Evolutionary conservation across 2,329 filamentous ascomycete genomes (phyloP).

Genomic region (Clathrospora elynae): DNA sequence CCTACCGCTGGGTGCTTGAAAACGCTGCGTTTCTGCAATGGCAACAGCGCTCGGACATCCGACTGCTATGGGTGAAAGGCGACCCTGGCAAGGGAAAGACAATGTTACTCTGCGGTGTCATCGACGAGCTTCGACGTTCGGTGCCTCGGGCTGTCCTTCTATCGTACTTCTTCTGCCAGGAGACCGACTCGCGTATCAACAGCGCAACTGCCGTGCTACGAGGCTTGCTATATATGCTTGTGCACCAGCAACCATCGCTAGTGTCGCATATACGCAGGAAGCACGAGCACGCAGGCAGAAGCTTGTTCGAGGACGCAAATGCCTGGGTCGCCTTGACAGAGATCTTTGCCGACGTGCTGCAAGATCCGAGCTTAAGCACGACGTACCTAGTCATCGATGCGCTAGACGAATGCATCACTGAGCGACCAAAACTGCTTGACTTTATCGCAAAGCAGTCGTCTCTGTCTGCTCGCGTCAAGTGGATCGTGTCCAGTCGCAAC

Average conservation of each 20-base stretch:
- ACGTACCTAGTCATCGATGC: conserved; percentile 16
- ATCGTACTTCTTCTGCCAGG: conserved; percentile 53
- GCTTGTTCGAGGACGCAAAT: conserved; percentile 42
- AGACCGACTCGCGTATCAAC: too few relatives aligned
- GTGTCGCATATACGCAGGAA: too few relatives aligned
- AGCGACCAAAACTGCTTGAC: conserved; percentile 8
- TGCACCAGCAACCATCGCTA: too few relatives aligned
- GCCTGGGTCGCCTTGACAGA: conserved; percentile 13
- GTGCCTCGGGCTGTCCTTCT: conserved; percentile 21
- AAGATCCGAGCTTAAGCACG: conserved; percentile 32
- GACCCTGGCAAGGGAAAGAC: conserved; percentile 47
- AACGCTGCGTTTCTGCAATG: too few relatives aligned
- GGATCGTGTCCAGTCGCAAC: conserved; percentile 22
- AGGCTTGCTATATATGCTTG: too few relatives aligned
- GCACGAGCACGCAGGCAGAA: conserved; percentile 29
- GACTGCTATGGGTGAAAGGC: too few relatives aligned
- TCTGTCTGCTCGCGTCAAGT: conserved; percentile 11
- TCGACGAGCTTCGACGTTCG: conserved; percentile 33
- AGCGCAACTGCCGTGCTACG: too few relatives aligned
- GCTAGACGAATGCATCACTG: conserved; percentile 14
- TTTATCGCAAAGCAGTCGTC: conserved; percentile 6
- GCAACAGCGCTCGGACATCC: too few relatives aligned
- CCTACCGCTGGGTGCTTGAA: too few relatives aligned
- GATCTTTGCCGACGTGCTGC: conserved; percentile 50
- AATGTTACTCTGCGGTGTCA: conserved; percentile 41